Base-by-base conservation (phyloP, 352 stramenopile species). In the Aphanomyces invadans region DNA sequence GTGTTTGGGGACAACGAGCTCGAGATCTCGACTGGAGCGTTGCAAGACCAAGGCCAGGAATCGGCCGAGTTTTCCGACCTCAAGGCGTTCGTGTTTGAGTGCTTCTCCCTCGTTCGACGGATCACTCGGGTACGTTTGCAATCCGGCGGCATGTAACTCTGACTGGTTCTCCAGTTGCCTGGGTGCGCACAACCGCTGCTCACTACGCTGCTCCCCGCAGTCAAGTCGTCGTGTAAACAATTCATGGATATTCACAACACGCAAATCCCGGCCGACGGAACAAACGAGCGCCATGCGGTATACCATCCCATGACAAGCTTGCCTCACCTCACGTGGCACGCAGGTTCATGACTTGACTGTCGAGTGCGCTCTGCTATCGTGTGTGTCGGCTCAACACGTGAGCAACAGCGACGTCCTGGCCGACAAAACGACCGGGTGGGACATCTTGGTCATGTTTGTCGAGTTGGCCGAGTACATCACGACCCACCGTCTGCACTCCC, bases 81-180 rank as follows among this genome's bases (percentile, higher is more conserved):
- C 4, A 88, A 90, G 23, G 76, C 87, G 61, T 88, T 90, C 60
- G 66, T 88, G 19, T 81, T 90, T 49, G 79, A 88, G 49, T 90
- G 81, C 52, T 77, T 90, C 59, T 79, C 81, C 7, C 65, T 90
- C 19, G 79, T 88, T 74, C 78, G 79, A 39, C 81, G 81, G 26
- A 88, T 90, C 57, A 79, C 78, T 2, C 75, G 78, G 42, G 60
- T 67, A 67, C 21, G 42, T n/a, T 63, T n/a, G n/a, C n/a, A n/a
- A n/a, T n/a, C n/a, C n/a, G n/a, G n/a, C n/a, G n/a, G n/a, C n/a
- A n/a, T n/a, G n/a, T n/a, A n/a, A n/a, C n/a, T n/a, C n/a, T n/a
- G n/a, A n/a, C n/a, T n/a, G n/a, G n/a, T n/a, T n/a, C n/a, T n/a
- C n/a, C 52, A 64, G n/a, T 72, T 89, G 15, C 77, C 80, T 28